Evolutionary conservation across 2,329 filamentous ascomycete genomes (phyloP), one percentile per base, ranked within the genome.

Genomic region (Beauveria bassiana): DNA sequence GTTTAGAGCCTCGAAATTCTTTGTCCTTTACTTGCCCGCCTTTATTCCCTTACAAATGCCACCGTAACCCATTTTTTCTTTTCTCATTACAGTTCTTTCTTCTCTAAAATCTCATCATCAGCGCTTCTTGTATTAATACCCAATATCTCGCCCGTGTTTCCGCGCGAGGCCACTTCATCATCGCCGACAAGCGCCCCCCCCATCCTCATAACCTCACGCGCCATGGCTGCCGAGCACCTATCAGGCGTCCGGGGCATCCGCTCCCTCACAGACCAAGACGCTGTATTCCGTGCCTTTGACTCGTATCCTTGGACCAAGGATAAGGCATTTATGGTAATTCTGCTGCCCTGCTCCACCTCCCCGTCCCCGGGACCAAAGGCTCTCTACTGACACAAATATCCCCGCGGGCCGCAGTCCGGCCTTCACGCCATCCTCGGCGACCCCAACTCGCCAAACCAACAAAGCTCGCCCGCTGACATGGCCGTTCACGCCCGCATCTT

Each of bases 301-400:
- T 74, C 75, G 26, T 90, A 90, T 69, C 79, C 82, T 20, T 91
- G 88, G 88, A 79, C 79, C 63, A 81, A 81, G 64, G 88, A 91
- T 72, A 77, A 79, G 57, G 83, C 85, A 65, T 91, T 90, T 68
- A 85, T 89, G 74, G 85, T 85, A 74, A 31, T 12, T 18, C 8
- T 14, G 8, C 38, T 46, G 22, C 9, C 16, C 47, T 26, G 12
- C n/a, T 49, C 50, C n/a, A 5, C 16, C 24, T 42, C 45, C 8
- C 9, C 3, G 14, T 12, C 45, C 24, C 12, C 45, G 18, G 24
- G 38, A 28, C 22, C 22, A 40, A n/a, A 10, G 9, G 45, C 26
- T 8, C 46, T 26, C 8, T 55, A 52, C 55, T 24, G 56, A 64
- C 61, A 38, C 12, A 38, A 5, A 38, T 16, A 6, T 59, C 51